Evolutionary conservation across 2,329 filamentous ascomycete species (phyloP).

Genomic region (Monilinia fructicola): DNA sequence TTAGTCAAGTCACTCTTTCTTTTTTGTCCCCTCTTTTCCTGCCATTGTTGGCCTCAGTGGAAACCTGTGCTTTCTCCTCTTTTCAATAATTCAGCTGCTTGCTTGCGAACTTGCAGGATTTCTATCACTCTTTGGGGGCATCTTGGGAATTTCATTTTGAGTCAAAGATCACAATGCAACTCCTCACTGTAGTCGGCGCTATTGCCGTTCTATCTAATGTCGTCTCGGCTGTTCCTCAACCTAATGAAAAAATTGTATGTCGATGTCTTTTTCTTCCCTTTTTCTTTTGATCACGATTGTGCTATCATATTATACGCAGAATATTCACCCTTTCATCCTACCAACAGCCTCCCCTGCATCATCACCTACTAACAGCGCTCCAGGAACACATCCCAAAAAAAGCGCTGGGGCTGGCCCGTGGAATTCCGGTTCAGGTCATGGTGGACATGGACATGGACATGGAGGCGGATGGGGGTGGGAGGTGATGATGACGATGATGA

Average conservation of each 20-base stretch:
- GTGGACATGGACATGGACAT: constrained; percentile 1
- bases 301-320: background rate
- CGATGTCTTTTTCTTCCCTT: background rate
- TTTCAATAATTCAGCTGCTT: too few relatives aligned
- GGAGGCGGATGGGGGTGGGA: constrained; percentile 7
- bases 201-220: constrained; percentile 25
- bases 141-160: background rate
- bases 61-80: background rate
- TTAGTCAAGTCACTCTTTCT: background rate
- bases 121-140: background rate
- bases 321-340: background rate
- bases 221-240: constrained; percentile 20
- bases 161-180: constrained; percentile 27
- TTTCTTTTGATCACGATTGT: background rate
- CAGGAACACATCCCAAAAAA: background rate
- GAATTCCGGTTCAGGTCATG: background rate
- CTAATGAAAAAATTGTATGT: background rate
- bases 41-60: background rate
- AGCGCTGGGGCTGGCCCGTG: constrained; percentile 19
- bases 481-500: constrained; percentile 2
- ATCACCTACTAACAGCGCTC: too few relatives aligned
- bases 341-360: too few relatives aligned
- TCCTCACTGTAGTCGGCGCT: constrained; percentile 24
- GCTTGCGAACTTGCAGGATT: background rate
- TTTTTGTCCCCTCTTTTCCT: background rate